Conservation (phyloP, 179 eudicot genomes). For the Corrigiola litoralis region DNA sequence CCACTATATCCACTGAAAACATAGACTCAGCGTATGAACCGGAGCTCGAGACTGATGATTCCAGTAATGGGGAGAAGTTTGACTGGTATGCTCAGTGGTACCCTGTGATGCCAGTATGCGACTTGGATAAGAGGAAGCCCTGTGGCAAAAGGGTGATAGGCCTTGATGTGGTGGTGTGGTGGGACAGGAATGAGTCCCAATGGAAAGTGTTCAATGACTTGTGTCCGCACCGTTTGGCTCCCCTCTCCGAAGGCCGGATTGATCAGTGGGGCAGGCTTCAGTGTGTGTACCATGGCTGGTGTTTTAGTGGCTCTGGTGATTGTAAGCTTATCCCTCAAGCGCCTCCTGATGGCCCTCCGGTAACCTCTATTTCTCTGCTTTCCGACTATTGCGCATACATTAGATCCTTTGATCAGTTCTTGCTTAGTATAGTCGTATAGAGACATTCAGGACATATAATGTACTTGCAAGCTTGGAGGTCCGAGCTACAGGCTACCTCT, state of each 20-base stretch:
- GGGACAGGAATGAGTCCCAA: constrained; percentile 52
- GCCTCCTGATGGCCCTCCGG: constrained; percentile 72
- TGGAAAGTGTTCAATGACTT: constrained; percentile 82
- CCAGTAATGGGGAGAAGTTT: constrained; percentile 50
- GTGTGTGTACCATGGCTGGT: constrained; percentile 93
- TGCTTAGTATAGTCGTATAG: too few species aligned
- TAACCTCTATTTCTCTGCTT: constrained; percentile 43
- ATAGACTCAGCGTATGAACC: constrained; percentile 4
- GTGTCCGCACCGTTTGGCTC: constrained; percentile 82
- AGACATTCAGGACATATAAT: too few species aligned
- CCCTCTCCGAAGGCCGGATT: constrained; percentile 74
- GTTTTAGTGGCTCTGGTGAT: constrained; percentile 66
- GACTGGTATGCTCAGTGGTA: constrained; percentile 80
- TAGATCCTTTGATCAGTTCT: too few species aligned
- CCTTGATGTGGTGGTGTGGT: constrained; percentile 71
- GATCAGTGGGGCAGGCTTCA: constrained; percentile 78
- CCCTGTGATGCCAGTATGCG: constrained; percentile 59
- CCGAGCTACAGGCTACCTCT: too few species aligned
- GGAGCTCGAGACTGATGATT: constrained; percentile 48
- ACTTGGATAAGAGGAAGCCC: constrained; percentile 71
- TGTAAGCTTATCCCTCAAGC: constrained; percentile 82
- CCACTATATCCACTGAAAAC: constrained; percentile 27
- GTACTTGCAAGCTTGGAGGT: too few species aligned
- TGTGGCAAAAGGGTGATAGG: constrained; percentile 62
- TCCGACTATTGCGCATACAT: too few species aligned